Base-by-base conservation (phyloP, 345 rosid genomes). In the Salix exigua region DNA sequence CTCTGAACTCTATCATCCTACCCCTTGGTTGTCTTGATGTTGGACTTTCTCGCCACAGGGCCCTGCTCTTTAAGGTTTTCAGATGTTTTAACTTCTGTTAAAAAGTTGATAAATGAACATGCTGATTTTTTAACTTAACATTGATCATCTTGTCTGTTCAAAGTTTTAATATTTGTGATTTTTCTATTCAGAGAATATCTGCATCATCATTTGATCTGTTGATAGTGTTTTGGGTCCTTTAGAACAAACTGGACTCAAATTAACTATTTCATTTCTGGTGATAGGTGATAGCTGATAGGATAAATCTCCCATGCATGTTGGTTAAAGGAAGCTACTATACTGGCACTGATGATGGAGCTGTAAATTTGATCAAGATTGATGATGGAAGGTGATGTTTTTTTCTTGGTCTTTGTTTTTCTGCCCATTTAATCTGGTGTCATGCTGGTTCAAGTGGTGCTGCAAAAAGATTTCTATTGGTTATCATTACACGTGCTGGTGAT, bases 321-420 rank as follows among this genome's bases (percentile, higher is more conserved):
- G 93, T 94, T 73, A 94, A 94, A 82, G 97, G 97, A 61, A 94
- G 97, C 88, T 94, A 88, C 87, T 94, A 92, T 69, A 92, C 98
- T 73, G 98, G 98, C 78, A 92, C 98, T 10, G 98, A 94, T 83
- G 97, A 92, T 78, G 98, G 98, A 65, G 97, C 97, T 70, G 93
- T 94, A 81, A 91, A 92, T 84, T 81, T 94, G 85, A 88, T 94
- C 79, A 89, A 84, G 83, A 85, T 90, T 69, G 88, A 90, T 79
- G 70, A 81, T 70, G 92, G 86, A 88, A 89, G 98, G 98, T 92
- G 83, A 74, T 73, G 30, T 26, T 66, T 21, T 67, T 64, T 55
- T 37, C 48, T 25, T 19, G 40, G 7, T 28, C 4, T 3, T 40
- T 73, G 62, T 72, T n/a, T 31, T n/a, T 25, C 68, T 11, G 26